A percentile compares a stretch with the other conserved stretches of the same genome.
Evolutionary conservation across 1,139 yeast genomes (phyloP).

Genomic region (Suhomyces ambrosiae): DNA sequence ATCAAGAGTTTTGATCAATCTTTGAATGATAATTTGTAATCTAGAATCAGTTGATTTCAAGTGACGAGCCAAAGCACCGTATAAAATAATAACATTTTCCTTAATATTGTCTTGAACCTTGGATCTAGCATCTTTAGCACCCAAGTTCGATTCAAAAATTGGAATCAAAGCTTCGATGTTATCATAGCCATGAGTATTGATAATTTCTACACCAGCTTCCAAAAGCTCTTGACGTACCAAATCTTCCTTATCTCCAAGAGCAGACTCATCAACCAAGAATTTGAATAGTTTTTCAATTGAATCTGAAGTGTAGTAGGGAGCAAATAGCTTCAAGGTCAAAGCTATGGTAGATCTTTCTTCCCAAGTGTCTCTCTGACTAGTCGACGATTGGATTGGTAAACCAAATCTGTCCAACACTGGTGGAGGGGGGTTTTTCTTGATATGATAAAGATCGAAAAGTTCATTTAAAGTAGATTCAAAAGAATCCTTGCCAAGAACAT

Average conservation of each 20-base stretch:
- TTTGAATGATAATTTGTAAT: slow-evolving; percentile 63
- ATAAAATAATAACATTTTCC: slow-evolving; percentile 81
- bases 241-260: slow-evolving; percentile 73
- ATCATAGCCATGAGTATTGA: slow-evolving; percentile 62
- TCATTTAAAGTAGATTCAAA: slow-evolving; percentile 42
- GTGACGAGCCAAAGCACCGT: slow-evolving; percentile 88
- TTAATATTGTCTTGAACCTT: slow-evolving; percentile 64
- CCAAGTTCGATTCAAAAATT: slow-evolving; percentile 66
- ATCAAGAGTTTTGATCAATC: slow-evolving; percentile 72
- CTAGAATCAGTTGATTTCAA: slow-evolving; percentile 65
- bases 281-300: slow-evolving; percentile 54
- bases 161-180: slow-evolving; percentile 74
- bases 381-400: slow-evolving; percentile 63
- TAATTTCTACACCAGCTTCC: slow-evolving; percentile 81
- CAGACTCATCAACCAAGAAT: slow-evolving; percentile 61
- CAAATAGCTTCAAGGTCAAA: slow-evolving; percentile 59
- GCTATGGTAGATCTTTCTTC: slow-evolving; percentile 84
- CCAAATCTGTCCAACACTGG: slow-evolving; percentile 81
- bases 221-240: slow-evolving; percentile 81
- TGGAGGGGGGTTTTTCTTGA: slow-evolving; percentile 72
- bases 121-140: slow-evolving; percentile 45
- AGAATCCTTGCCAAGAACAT: slow-evolving; percentile 21
- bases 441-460: slow-evolving; percentile 57
- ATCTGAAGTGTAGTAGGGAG: slow-evolving; percentile 44
- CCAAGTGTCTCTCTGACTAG: slow-evolving; percentile 74